Evolutionary conservation across 2,329 filamentous ascomycete genomes (phyloP).

Genomic region (Davidsoniella virescens): DNA sequence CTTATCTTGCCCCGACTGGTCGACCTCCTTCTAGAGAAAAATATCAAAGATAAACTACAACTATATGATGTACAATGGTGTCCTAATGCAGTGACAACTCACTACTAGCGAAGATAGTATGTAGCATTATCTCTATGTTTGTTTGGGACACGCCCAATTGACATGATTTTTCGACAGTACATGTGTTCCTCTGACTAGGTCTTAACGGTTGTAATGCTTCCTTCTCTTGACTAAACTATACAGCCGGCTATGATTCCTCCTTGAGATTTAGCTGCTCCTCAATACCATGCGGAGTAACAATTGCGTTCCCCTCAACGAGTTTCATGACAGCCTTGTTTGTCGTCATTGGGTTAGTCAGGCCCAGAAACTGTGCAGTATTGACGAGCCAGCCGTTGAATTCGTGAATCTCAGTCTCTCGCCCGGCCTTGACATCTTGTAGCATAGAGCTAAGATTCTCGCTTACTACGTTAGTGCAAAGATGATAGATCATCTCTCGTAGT

Average conservation of each 20-base stretch:
- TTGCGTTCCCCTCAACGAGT: slow-evolving; percentile 24
- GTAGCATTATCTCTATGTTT: no score
- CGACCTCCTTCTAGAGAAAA: no score
- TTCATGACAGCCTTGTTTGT: slow-evolving; percentile 27
- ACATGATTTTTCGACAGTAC: no score
- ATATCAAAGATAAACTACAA: no score
- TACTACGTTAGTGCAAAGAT: slow-evolving; percentile 21
- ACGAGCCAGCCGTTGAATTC: slow-evolving; percentile 46
- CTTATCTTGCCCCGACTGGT: no score
- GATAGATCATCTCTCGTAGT: slow-evolving; percentile 28
- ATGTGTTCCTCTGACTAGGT: no score
- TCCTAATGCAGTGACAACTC: slow-evolving; percentile 2
- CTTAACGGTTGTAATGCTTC: no score
- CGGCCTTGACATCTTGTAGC: slow-evolving; percentile 40
- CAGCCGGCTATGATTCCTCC: background rate
- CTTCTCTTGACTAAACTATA: background rate
- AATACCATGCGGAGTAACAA: slow-evolving; percentile 5
- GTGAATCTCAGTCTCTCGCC: slow-evolving; percentile 36
- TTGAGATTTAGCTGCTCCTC: slow-evolving; percentile 7
- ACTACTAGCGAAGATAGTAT: background rate
- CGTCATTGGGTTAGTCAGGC: slow-evolving; percentile 20
- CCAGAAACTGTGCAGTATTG: slow-evolving; percentile 27
- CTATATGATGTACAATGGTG: no score
- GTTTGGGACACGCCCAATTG: no score
- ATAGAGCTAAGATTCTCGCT: slow-evolving; percentile 44